phyloP scores from a whole-genome alignment of 2,329 filamentous ascomycete genomes.

The Pyricularia sp. region DNA sequence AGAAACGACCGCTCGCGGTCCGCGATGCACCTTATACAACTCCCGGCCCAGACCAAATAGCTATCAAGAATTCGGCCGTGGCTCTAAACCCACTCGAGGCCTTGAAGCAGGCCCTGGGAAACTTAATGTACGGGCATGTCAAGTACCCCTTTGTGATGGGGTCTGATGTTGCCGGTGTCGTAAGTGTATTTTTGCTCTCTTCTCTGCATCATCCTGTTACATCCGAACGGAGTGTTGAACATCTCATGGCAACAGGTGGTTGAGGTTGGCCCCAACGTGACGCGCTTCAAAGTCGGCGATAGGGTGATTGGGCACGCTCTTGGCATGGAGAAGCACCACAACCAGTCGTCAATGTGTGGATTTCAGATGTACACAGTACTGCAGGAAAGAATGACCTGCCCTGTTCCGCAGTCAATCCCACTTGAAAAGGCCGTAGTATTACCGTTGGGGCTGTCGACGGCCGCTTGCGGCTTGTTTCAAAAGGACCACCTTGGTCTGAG shows the following conservation, averaged over 20 bases:
- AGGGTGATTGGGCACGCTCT: not conserved
- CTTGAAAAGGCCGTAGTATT: slow-evolving; percentile 17
- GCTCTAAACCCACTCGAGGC: slow-evolving; percentile 24
- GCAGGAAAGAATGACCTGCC: not conserved
- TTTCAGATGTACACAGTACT: slow-evolving; percentile 16
- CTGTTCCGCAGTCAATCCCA: slow-evolving; percentile 15
- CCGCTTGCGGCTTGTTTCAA: slow-evolving; percentile 16
- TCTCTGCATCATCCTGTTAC: too few relatives aligned
- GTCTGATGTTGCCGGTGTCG: slow-evolving; percentile 22
- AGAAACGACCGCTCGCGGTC: not conserved
- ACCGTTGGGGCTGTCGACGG: slow-evolving; percentile 18
- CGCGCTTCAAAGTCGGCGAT: slow-evolving; percentile 1
- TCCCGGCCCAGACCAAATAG: slow-evolving; percentile 12
- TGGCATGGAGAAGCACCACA: slow-evolving; percentile 3
- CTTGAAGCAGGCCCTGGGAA: slow-evolving; percentile 17
- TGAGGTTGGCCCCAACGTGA: not conserved
- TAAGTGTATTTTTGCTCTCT: too few relatives aligned
- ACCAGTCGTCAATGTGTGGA: slow-evolving; percentile 7
- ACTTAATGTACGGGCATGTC: slow-evolving; percentile 17
- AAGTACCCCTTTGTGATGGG: slow-evolving; percentile 24
- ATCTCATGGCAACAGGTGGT: not conserved
- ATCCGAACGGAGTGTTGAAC: too few relatives aligned
- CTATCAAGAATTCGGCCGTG: slow-evolving; percentile 20
- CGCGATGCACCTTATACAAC: not conserved
- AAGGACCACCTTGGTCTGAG: slow-evolving; percentile 13